Evolutionary conservation across 805 yeast species (phyloP).

Genomic region (Kodamaea kakaduensis): DNA sequence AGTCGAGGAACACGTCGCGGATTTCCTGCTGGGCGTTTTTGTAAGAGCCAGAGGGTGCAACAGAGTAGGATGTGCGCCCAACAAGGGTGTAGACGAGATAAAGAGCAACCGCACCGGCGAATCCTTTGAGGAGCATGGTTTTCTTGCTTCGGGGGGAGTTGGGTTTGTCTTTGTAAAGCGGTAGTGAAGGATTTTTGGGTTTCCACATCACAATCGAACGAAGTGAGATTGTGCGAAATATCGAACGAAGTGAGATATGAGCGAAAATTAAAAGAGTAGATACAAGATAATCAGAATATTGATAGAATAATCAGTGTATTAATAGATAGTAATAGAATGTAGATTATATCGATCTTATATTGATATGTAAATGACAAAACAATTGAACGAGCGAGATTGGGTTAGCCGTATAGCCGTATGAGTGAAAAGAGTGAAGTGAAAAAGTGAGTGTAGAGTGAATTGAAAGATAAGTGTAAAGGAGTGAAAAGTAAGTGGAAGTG

Average conservation of each 20-base stretch:
- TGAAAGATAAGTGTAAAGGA: no score
- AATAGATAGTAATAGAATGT: no score
- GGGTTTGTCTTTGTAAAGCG: conserved; percentile 36
- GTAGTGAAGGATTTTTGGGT: conserved; percentile 17
- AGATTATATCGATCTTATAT: no score
- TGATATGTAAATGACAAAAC: no score
- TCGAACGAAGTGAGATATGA: background rate
- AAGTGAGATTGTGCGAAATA: background rate
- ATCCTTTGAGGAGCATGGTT: conserved; percentile 41
- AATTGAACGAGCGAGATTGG: no score
- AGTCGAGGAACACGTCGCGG: conserved; percentile 60
- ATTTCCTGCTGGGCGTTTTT: conserved; percentile 50
- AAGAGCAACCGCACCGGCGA: conserved; percentile 36
- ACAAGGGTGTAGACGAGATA: conserved; percentile 36
- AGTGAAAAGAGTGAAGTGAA: no score
- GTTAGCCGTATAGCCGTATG: no score
- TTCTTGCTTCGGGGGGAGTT: conserved; percentile 13
- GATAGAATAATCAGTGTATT: no score
- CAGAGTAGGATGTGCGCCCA: no score
- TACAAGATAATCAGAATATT: no score
- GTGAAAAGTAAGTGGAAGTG: no score
- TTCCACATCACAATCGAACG: conserved; percentile 8
- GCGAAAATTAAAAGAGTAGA: background rate
- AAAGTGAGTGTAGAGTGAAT: no score
- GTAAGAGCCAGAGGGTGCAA: conserved; percentile 10